phyloP scores from a whole-genome alignment of 2,329 filamentous ascomycete genomes.

The Graphilbum sp. region DNA sequence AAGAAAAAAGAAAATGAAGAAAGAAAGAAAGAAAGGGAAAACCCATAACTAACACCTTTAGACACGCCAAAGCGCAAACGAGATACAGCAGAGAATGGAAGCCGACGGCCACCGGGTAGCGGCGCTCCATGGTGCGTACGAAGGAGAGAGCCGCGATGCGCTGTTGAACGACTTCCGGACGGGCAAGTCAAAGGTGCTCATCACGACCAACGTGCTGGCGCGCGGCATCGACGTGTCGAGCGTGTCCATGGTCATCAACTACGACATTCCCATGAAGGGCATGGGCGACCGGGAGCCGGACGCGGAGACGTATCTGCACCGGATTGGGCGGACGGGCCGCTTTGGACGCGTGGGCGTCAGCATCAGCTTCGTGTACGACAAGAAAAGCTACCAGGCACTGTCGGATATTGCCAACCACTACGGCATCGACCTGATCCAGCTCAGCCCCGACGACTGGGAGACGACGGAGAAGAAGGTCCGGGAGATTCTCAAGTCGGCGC shows the following conservation, averaged over 20 bases:
- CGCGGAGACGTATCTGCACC: slow-evolving; percentile 90
- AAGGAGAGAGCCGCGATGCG: slow-evolving; percentile 66
- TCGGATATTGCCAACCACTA: slow-evolving; percentile 68
- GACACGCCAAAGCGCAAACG: slow-evolving; percentile 70
- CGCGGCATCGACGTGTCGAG: slow-evolving; percentile 85
- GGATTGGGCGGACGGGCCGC: slow-evolving; percentile 90
- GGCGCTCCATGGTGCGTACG: slow-evolving; percentile 74
- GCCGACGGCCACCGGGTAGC: slow-evolving; percentile 84
- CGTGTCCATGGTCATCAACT: slow-evolving; percentile 98
- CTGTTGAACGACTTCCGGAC: slow-evolving; percentile 76
- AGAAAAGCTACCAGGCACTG: slow-evolving; percentile 63
- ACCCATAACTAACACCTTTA: slow-evolving; percentile 17
- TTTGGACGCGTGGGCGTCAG: slow-evolving; percentile 94
- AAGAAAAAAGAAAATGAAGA: not conserved
- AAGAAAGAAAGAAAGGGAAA: not conserved
- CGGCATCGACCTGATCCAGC: slow-evolving; percentile 60
- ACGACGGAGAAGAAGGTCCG: slow-evolving; percentile 71
- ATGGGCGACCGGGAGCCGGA: slow-evolving; percentile 69
- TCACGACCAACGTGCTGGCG: slow-evolving; percentile 91
- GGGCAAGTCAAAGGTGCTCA: slow-evolving; percentile 84
- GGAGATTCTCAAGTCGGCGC: slow-evolving; percentile 57
- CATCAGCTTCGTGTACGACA: slow-evolving; percentile 85
- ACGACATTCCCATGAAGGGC: slow-evolving; percentile 67
- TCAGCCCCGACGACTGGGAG: slow-evolving; percentile 84
- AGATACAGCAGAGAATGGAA: slow-evolving; percentile 75